Base-by-base conservation (phyloP, 495 filamentous ascomycete species). In the Aspergillus biplanus region DNA sequence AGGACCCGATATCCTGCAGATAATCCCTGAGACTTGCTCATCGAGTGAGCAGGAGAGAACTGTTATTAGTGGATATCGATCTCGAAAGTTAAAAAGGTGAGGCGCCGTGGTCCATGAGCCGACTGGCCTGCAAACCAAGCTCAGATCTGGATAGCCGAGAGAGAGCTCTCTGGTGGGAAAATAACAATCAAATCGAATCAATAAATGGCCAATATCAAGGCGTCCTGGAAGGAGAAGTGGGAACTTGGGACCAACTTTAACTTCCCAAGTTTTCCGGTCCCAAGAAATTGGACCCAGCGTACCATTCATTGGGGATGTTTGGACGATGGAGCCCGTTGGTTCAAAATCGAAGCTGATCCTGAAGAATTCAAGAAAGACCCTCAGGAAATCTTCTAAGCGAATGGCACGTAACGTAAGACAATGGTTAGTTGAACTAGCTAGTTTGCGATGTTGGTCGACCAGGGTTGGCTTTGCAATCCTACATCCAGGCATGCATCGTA, bases 251-350 rank as follows among this genome's bases (percentile, higher is more conserved):
- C 47, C 47, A 50, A 3, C 47, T 50, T 18, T 50, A 27, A 50
- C 47, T 31, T 50, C 47, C 47, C n/a, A 50, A 18, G 47, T 50
- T 50, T 50, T 50, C 47, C 47, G 47, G 7, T 4, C 6, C 47
- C 47, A 27, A 50, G 16, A 21, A 21, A 18, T 50, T 50, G n/a
- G 39, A n/a, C 16, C 47, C 7, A 27, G 13, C 7, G 21, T 18
- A 21, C 27, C 4, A 7, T 31, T 50, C n/a, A 9, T 31, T 21
- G 16, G 16, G n/a, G 47, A 50, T 6, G 47, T 50, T 27, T 50
- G 47, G 47, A 31, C 21, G 47, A 50, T 50, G 47, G 47, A 31
- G 47, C 47, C 16, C 47, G 47, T 50, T 18, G 47, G 47, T 44
- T 44, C 39, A 2, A 44, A 15, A 15, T 18, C 47, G 47, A 50